These are phyloP conservation scores for Spizellomyces punctatus DNA, from an alignment of 192 early-diverging fungal genomes.

Conservation along the genomic window DNA sequence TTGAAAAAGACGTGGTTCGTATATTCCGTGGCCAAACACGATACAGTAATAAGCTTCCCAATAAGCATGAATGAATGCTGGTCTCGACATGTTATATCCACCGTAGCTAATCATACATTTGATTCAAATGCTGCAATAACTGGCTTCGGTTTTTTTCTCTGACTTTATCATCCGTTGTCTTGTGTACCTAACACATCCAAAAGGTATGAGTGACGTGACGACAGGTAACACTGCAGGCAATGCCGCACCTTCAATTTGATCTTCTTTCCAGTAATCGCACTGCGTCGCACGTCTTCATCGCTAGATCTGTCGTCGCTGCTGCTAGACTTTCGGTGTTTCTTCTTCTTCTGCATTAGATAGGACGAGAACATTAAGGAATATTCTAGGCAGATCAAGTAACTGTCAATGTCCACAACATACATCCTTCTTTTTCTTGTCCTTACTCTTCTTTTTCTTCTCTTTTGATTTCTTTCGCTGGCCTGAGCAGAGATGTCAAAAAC, in stretches of 20 bases:
- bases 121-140: slow-evolving; percentile 36
- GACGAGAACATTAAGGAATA: background rate
- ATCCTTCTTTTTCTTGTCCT: slow-evolving; percentile 32
- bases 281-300: slow-evolving; percentile 34
- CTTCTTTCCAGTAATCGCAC: slow-evolving; percentile 50
- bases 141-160: slow-evolving; percentile 39
- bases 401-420: slow-evolving; percentile 2
- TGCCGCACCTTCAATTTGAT: slow-evolving; percentile 49
- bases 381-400: background rate
- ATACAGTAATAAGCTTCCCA: no score
- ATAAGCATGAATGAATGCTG: background rate
- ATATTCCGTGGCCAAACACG: no score
- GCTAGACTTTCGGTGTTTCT: slow-evolving; percentile 10
- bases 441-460: slow-evolving; percentile 28
- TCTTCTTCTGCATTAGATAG: slow-evolving; percentile 16
- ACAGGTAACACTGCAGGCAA: background rate
- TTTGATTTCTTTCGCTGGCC: slow-evolving; percentile 15
- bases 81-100: background rate
- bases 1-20: background rate
- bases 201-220: background rate
- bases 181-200: slow-evolving; percentile 20
- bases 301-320: slow-evolving; percentile 3
- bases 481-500: background rate
- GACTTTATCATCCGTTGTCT: slow-evolving; percentile 32
- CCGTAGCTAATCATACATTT: slow-evolving; percentile 31